Evolutionary conservation across 345 rosid genomes (phyloP).

Genomic region (Populus nigra): DNA sequence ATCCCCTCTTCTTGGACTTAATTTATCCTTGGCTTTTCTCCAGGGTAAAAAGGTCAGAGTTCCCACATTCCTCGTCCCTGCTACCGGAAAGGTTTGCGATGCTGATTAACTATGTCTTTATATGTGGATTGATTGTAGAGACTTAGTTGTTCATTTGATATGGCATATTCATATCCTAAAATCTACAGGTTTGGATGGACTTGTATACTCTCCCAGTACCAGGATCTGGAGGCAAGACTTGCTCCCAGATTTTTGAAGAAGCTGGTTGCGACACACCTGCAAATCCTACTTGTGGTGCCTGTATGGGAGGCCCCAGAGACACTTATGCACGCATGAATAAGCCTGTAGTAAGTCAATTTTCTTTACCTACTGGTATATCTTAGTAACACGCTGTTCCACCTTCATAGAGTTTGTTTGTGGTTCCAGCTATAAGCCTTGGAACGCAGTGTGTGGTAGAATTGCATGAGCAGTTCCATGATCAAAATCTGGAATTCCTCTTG

Average conservation of each 20-base stretch:
- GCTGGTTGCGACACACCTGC: constrained; percentile 97
- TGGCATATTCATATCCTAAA: neutral
- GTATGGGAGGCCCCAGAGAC: constrained; percentile 95
- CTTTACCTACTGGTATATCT: neutral
- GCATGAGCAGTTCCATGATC: neutral
- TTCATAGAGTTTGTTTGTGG: neutral
- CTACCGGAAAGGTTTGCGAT: constrained; percentile 76
- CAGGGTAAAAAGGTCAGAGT: constrained; percentile 92
- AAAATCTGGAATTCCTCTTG: neutral
- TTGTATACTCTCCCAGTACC: constrained; percentile 83
- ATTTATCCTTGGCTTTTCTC: neutral
- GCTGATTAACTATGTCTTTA: neutral
- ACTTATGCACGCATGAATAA: constrained; percentile 93
- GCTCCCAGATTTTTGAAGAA: constrained; percentile 95
- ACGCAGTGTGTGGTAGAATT: neutral
- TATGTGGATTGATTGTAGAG: neutral
- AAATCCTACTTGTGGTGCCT: constrained; percentile 96
- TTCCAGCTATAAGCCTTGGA: neutral
- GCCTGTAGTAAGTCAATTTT: constrained; percentile 51
- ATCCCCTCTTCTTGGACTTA: neutral
- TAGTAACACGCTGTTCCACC: neutral
- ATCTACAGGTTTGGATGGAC: constrained; percentile 85
- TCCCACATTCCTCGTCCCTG: constrained; percentile 96
- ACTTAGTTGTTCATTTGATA: neutral
- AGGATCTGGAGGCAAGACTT: constrained; percentile 93